Conservation (phyloP, 306 rosid species). For the Rosa persica region DNA sequence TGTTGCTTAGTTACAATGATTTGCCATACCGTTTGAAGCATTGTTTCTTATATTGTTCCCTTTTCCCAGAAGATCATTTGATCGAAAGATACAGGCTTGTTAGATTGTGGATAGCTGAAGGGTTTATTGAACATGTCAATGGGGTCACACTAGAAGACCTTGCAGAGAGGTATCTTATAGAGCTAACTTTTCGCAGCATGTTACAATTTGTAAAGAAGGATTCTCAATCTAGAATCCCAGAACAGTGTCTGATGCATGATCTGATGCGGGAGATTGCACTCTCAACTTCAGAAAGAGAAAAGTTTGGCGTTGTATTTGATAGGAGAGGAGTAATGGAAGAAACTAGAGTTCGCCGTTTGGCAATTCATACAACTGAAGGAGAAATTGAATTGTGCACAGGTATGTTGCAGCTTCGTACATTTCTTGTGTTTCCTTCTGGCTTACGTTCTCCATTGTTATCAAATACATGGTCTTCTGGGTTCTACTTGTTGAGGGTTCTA, state of each 20-base stretch:
- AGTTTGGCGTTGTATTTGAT: background rate
- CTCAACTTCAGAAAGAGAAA: slow-evolving; percentile 1
- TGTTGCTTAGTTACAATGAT: slow-evolving; percentile 31
- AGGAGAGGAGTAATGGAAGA: background rate
- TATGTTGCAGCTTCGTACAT: background rate
- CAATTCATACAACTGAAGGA: background rate
- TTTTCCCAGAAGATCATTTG: slow-evolving; percentile 30
- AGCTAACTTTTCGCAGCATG: slow-evolving; percentile 19
- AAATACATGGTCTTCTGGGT: background rate
- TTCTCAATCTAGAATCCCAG: slow-evolving; percentile 4
- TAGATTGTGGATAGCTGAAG: slow-evolving; percentile 25
- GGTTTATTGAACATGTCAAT: slow-evolving; percentile 6
- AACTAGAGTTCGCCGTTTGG: background rate
- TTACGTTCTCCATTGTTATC: background rate
- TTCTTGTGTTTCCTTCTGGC: slow-evolving; percentile 7
- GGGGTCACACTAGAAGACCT: slow-evolving; percentile 11
- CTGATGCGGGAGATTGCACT: background rate
- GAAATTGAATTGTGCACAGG: background rate
- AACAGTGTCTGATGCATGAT: background rate
- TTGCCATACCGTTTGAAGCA: slow-evolving; percentile 26
- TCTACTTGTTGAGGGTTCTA: slow-evolving; percentile 4
- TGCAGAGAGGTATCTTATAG: slow-evolving; percentile 20
- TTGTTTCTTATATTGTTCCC: slow-evolving; percentile 18
- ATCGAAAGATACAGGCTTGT: slow-evolving; percentile 1
- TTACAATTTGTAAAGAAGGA: slow-evolving; percentile 2